Base-by-base conservation (phyloP, 768 basidiomycete genomes). In the Tylopilus cervinicoccineus region DNA sequence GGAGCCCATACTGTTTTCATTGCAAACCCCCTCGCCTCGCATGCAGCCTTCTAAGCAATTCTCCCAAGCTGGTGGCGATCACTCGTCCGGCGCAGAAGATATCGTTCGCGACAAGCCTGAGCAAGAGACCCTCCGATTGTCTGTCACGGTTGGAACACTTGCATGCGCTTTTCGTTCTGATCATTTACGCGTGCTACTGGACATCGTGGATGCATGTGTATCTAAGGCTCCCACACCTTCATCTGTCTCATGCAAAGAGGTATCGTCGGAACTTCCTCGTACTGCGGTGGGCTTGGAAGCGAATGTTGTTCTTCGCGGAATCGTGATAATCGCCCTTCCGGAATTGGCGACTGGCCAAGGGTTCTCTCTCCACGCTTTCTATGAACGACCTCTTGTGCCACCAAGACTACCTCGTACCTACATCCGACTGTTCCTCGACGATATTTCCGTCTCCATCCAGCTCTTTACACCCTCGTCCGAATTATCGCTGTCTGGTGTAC, bases 351-450 rank as follows among this genome's bases (percentile, higher is more conserved):
- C 32, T 10, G 53, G 40, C 19, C 43, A 51, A 31, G 22, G 12
- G 28, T 29, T 48, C 41, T 53, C 55, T 34, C 42, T 72, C 16
- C 49, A 63, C 10, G 48, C 58, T 20, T 88, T 80, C 59, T 87
- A 83, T 60, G 63, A 71, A 17, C 75, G 72, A 20, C 86, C 86
- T 3, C 66, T 86, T n/a, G 62, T 75, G 6, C 82, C 84, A 37
- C 84, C 81, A 14, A 63, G 56, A 31, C 60, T 81, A 7, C 60
- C 68, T 9, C 63, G 69, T 38, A 72, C 77, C 26, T 88, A 79
- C 58, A 54, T 79, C 40, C 80, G 88, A 6, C 44, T 81, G 4
- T 68, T 77, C 50, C 47, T 83, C 11, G 80, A 84, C 38, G 23
- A 43, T 22, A 38, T 63, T 33, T 52, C 61, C 19, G 29, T 53